Evolutionary conservation across 768 basidiomycete species (phyloP).

Genomic region (Rhizopogon sp.): DNA sequence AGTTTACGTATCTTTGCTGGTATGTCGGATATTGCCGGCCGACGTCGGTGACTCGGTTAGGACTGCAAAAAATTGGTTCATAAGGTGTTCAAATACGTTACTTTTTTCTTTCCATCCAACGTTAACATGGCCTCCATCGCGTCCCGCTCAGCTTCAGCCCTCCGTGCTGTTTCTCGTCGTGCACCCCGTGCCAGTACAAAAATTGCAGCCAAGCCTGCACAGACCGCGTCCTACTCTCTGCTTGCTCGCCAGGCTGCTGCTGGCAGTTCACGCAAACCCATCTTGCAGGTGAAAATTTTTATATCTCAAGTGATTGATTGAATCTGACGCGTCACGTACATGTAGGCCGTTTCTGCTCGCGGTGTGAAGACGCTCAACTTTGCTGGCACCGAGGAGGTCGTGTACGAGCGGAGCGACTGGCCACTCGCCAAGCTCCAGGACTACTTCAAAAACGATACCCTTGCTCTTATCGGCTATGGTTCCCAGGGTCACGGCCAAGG

Average conservation of each 20-base stretch:
- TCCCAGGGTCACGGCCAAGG: conserved; percentile 99
- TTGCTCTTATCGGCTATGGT: conserved; percentile 98
- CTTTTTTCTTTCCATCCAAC: conserved; percentile 21
- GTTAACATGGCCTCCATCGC: conserved; percentile 52
- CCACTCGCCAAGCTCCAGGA: conserved; percentile 96
- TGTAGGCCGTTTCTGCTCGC: conserved; percentile 48
- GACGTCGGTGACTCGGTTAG: not conserved
- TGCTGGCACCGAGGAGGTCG: conserved; percentile 88
- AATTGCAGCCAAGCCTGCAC: conserved; percentile 35
- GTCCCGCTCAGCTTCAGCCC: conserved; percentile 58
- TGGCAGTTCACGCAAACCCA: conserved; percentile 22
- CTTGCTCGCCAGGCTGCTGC: conserved; percentile 42
- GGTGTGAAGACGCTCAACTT: conserved; percentile 96
- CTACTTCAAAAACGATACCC: conserved; percentile 99
- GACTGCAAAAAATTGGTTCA: not conserved
- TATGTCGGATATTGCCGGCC: not conserved
- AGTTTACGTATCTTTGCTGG: not conserved
- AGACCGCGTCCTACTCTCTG: conserved; percentile 65
- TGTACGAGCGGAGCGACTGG: conserved; percentile 98
- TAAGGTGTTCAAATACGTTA: not conserved
- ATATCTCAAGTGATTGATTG: not conserved
- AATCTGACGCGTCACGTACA: not conserved
- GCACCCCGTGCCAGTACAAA: conserved; percentile 46
- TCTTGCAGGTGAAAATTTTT: conserved; percentile 29
- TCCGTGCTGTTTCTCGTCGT: conserved; percentile 65